These are phyloP conservation scores for Alternaria dauci DNA, from an alignment of 2,329 filamentous ascomycete species.

Conservation along the genomic window DNA sequence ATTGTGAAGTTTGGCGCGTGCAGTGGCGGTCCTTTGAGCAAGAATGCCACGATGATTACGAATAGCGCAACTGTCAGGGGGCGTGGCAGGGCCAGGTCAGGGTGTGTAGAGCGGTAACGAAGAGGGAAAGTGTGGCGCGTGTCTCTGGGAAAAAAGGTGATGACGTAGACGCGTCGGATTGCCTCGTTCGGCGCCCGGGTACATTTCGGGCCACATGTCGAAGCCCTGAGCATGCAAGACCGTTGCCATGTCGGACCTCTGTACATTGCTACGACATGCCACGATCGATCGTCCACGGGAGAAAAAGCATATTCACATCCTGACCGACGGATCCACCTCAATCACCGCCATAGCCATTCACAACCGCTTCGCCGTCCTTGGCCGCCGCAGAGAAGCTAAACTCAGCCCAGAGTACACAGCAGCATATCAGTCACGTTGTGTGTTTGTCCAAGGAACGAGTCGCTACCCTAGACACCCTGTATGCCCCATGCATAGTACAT, in stretches of 20 bases:
- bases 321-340: background rate
- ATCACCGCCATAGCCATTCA: background rate
- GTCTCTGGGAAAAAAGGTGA: constrained; percentile 3
- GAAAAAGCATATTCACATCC: background rate
- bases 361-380: background rate
- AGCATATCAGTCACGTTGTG: background rate
- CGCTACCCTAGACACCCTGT: background rate
- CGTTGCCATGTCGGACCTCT: background rate
- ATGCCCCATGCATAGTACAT: background rate
- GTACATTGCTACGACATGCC: background rate
- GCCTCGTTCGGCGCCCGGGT: background rate
- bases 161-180: constrained; percentile 20
- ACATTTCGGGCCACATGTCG: background rate
- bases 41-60: background rate
- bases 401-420: background rate
- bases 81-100: background rate
- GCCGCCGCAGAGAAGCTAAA: background rate
- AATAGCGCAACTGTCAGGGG: background rate
- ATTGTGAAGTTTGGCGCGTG: constrained; percentile 26
- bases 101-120: background rate
- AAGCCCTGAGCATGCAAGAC: background rate
- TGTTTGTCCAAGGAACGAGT: background rate
- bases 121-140: constrained; percentile 9
- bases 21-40: background rate
- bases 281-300: background rate